phyloP scores from a whole-genome alignment of 495 filamentous ascomycete species.

The Bombardia bombarda region DNA sequence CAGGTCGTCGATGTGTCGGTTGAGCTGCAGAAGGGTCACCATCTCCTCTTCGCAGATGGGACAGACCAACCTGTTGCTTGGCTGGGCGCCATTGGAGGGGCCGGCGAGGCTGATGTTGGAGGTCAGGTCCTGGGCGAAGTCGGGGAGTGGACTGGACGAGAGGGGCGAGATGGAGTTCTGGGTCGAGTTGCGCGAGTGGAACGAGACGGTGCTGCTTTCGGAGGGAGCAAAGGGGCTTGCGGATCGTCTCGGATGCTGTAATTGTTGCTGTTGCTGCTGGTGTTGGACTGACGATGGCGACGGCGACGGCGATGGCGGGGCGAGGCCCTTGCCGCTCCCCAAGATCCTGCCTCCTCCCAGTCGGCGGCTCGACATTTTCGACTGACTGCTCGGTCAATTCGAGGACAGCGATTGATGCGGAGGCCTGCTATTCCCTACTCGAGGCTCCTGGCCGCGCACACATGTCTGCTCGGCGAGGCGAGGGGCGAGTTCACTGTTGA shows the following conservation, averaged over 20 bases:
- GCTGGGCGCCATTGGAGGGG: constrained; percentile 29
- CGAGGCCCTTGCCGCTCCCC: constrained; percentile 70
- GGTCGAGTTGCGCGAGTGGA: constrained; percentile 27
- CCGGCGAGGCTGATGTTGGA: constrained; percentile 41
- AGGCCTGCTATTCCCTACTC: too few species aligned
- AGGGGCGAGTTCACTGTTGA: too few species aligned
- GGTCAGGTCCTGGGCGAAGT: constrained; percentile 36
- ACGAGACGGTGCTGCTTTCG: constrained; percentile 47
- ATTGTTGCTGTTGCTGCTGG: neutral
- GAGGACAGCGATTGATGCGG: too few species aligned
- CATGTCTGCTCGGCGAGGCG: too few species aligned
- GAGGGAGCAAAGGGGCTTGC: constrained; percentile 40
- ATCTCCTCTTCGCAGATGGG: constrained; percentile 98
- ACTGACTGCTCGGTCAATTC: too few species aligned
- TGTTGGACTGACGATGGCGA: constrained; percentile 1
- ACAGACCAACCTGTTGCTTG: constrained; percentile 59
- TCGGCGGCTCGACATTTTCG: constrained; percentile 71
- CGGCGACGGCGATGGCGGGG: constrained; percentile 43
- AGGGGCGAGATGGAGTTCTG: constrained; percentile 24
- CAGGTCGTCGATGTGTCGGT: constrained; percentile 89
- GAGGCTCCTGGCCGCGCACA: too few species aligned
- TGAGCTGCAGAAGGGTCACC: constrained; percentile 86
- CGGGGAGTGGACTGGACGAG: constrained; percentile 31
- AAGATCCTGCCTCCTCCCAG: constrained; percentile 85
- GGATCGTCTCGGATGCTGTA: constrained; percentile 21